Evolutionary conservation across 2,329 filamentous ascomycete species (phyloP), one percentile per base, ranked within the genome.

Genomic region (Metarhizium humberi): DNA sequence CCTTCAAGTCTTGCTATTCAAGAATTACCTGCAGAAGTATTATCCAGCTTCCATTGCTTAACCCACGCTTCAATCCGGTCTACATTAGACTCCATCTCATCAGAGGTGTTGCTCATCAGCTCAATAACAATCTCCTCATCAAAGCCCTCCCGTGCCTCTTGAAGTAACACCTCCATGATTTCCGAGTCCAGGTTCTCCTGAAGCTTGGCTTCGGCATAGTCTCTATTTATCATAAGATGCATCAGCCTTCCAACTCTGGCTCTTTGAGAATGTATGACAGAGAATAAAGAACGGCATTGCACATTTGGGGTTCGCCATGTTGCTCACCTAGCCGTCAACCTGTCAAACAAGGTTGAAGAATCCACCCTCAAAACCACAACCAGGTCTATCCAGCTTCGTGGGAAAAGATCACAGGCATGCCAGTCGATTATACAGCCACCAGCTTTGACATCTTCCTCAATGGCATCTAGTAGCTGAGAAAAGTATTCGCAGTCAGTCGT

Each of bases 131-230:
- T 89, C 67, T 94, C 84, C 70, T 88, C 83, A 54, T 90, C 88
- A 66, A 92, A 99, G 11, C 87, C 83, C 60, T 96, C 92, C 57
- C 85, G 78, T 36, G 94, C 94, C 75, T 99, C 94, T 62, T 96
- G 87, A 20, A 95, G 76, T 55, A 99, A 75, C 30, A 97, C 90
- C 67, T 96, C 88, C 86, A 99, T 97, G 67, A 99, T 97, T 75
- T 99, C 94, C 34, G 90, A 88, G 71, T 99, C 94, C 57, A 99
- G 76, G 67, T 99, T 99, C 71, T 97, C 94, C 70, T 97, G 89
- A 47, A 99, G 76, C 71, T 99, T 99, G 59, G 81, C 79, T 67
- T 94, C 89, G 58, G 82, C 79, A 70, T 96, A 96, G 59, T 90
- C 87, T 61, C 87, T 88, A 43, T 25, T 45, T 11, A 29, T 30